Evolutionary conservation across 75 land plant species (phyloP).

Genomic region (Pseudotsuga menziesii): DNA sequence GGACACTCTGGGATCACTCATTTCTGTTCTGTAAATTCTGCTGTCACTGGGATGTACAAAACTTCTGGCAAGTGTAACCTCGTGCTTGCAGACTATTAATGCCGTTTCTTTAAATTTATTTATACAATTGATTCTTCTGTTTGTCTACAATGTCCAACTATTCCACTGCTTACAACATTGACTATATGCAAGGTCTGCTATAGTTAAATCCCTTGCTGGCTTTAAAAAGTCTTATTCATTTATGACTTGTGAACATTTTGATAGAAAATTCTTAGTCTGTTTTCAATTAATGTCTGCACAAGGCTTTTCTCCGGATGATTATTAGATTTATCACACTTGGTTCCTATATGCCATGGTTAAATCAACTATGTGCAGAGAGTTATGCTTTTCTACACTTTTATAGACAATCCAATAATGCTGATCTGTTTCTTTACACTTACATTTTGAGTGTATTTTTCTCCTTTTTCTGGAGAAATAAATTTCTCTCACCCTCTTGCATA

Average conservation of each 20-base stretch:
- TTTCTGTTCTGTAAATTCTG: neutral
- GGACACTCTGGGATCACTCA: neutral
- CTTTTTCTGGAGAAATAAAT: too few relatives aligned
- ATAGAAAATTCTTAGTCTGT: too few relatives aligned
- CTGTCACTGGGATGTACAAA: neutral
- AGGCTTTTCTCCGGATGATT: too few relatives aligned
- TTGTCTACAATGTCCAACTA: constrained; percentile 5
- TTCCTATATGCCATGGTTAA: too few relatives aligned
- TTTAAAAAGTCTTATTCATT: neutral
- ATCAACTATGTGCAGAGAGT: neutral
- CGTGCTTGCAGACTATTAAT: neutral
- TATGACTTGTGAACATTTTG: too few relatives aligned
- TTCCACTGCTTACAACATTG: neutral
- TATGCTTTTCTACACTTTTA: neutral
- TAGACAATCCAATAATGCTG: neutral
- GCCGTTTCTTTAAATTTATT: neutral
- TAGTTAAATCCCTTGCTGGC: neutral
- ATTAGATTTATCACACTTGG: too few relatives aligned
- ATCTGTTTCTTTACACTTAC: neutral
- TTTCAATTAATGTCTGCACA: too few relatives aligned
- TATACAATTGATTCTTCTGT: neutral
- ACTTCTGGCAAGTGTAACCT: neutral
- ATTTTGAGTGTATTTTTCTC: neutral
- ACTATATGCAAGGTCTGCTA: neutral
- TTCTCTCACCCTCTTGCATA: too few relatives aligned